Evolutionary conservation across 2,329 filamentous ascomycete genomes (phyloP), one percentile per base, ranked within the genome.

Genomic region (Talaromyces sp.): DNA sequence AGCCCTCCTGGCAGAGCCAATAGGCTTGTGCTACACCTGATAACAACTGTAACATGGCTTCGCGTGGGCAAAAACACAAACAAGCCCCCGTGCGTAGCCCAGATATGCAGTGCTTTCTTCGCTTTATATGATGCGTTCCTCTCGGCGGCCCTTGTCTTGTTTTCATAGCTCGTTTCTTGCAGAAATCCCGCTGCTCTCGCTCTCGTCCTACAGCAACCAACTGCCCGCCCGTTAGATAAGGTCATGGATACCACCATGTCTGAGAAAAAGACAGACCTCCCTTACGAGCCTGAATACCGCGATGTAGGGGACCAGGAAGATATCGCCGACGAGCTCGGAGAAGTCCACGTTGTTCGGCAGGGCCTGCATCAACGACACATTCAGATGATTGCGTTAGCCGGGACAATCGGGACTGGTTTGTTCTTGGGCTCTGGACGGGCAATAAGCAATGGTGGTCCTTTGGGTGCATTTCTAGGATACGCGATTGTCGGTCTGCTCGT

Each of bases 351-450:
- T 38, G 35, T 38, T n/a, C n/a, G 17, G 35, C 67, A 71, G 38
- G 71, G 70, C 14, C 67, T 73, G 9, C 66, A 69, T 43, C 68
- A 72, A 58, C 67, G 71, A 8, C 71, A 73, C 32, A 73, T 73
- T 55, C 69, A 73, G 60, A 74, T 75, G 71, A 75, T 75, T 52
- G 71, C 73, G 14, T 64, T 77, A 21, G 73, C 73, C 2, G 73
- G 74, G 31, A 73, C 71, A 4, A 72, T 75, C 41, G 73, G 74
- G 8, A 76, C 73, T 0, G 73, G 74, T 54, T 67, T 76, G 1
- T 76, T 76, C 32, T 66, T 76, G 8, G 68, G 71, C 43, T 73
- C 70, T n/a, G 73, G 73, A 2, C 62, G 63, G 41, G 72, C 72
- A 10, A 70, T 76, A 49, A 67, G 68, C 1, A 65, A 64, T 35